Conservation (phyloP, 768 basidiomycete genomes). For the Leccinum sublutescens region DNA sequence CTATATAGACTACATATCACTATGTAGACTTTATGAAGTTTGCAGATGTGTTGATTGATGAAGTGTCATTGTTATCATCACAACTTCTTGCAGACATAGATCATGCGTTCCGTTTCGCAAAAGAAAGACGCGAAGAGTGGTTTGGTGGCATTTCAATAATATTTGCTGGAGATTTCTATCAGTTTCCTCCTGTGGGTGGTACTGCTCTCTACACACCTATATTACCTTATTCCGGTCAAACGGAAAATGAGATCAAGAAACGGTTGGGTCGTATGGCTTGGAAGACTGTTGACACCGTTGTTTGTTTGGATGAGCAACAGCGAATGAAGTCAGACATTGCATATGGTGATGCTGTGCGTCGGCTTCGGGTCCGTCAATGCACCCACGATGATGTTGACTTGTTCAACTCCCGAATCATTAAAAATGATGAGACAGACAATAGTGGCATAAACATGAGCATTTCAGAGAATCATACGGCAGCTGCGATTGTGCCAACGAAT, state of each 20-base stretch:
- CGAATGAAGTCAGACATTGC: background rate
- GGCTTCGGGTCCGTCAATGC: background rate
- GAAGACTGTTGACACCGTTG: background rate
- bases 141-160: conserved; percentile 34
- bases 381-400: background rate
- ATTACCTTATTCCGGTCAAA: background rate
- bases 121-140: conserved; percentile 19
- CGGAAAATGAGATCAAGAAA: background rate
- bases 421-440: background rate
- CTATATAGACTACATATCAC: no score
- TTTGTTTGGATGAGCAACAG: background rate
- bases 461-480: background rate
- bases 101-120: conserved; percentile 25
- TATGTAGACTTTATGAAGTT: no score
- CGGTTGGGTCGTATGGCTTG: background rate
- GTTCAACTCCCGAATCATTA: background rate
- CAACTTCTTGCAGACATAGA: conserved; percentile 16
- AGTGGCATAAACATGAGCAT: background rate
- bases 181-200: conserved; percentile 33
- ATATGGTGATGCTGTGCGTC: background rate
- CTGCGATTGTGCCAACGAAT: no score
- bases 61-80: background rate
- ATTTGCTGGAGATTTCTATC: conserved; percentile 35
- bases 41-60: background rate
- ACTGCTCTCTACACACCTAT: conserved; percentile 29